Evolutionary conservation across 176 grass and related monocot species (phyloP).

Genomic region (Typha latifolia): DNA sequence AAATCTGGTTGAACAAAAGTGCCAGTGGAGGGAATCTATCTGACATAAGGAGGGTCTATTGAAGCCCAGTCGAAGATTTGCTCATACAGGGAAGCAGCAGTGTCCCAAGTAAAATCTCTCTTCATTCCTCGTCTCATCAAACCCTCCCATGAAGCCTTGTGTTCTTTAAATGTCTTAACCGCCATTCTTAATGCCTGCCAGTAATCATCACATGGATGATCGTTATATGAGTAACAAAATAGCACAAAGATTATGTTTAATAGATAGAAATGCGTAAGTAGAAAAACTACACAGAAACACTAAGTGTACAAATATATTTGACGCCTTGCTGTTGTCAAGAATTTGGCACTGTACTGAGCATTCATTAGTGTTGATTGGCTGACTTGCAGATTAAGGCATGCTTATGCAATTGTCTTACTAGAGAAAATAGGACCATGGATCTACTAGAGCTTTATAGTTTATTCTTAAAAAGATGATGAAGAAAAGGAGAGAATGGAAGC

Average conservation of each 20-base stretch:
- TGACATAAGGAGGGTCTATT: slow-evolving; percentile 65
- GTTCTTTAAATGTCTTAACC: slow-evolving; percentile 51
- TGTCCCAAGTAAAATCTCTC: slow-evolving; percentile 79
- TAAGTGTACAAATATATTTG: neutral
- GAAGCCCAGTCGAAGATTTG: slow-evolving; percentile 83
- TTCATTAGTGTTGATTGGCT: too few species aligned
- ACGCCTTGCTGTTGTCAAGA: neutral
- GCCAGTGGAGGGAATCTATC: slow-evolving; percentile 9
- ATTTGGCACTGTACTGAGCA: too few species aligned
- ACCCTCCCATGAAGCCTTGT: slow-evolving; percentile 85
- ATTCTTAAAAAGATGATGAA: too few species aligned
- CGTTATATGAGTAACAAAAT: neutral
- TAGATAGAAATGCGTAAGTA: neutral
- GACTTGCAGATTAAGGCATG: too few species aligned
- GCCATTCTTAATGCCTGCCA: slow-evolving; percentile 57
- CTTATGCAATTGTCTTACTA: too few species aligned
- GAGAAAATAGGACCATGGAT: too few species aligned
- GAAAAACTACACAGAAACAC: neutral
- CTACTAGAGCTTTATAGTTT: too few species aligned
- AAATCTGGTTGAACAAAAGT: too few species aligned
- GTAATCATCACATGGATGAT: slow-evolving; percentile 1
- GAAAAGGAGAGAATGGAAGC: too few species aligned
- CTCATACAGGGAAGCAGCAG: slow-evolving; percentile 70
- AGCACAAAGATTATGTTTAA: slow-evolving; percentile 3
- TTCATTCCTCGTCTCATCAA: slow-evolving; percentile 83